phyloP scores from a whole-genome alignment of 1,284 basidiomycete species.

The Cutaneotrichosporon mucoides region DNA sequence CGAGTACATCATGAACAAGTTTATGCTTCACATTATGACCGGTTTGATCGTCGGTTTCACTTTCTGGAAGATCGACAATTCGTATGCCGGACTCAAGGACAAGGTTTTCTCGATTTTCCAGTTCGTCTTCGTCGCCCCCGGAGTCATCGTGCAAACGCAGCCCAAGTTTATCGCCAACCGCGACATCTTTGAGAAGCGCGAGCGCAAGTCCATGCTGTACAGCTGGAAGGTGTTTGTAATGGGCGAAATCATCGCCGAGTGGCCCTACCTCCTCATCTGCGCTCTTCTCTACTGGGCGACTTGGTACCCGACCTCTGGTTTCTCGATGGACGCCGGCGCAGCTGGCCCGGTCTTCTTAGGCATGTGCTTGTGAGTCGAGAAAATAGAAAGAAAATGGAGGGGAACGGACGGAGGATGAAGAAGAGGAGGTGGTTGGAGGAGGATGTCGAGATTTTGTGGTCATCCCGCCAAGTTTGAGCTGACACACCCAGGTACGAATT shows the following conservation, averaged over 20 bases:
- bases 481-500: too few species aligned
- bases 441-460: too few species aligned
- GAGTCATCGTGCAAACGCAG: conserved; percentile 46
- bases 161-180: conserved; percentile 48
- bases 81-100: conserved; percentile 20
- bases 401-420: too few species aligned
- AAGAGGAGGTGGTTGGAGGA: too few species aligned
- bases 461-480: too few species aligned
- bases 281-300: conserved; percentile 21
- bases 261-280: conserved; percentile 43
- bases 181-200: conserved; percentile 47
- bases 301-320: conserved; percentile 15
- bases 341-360: conserved; percentile 39
- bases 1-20: conserved; percentile 45
- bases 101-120: conserved; percentile 31
- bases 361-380: too few species aligned
- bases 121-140: conserved; percentile 46
- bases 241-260: conserved; percentile 44
- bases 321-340: conserved; percentile 6
- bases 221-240: conserved; percentile 33
- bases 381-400: too few species aligned
- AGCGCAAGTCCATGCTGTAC: conserved; percentile 48
- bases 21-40: conserved; percentile 33
- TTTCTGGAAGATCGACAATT: conserved; percentile 40
- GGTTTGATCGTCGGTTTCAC: conserved; percentile 45